A percentile compares a stretch with the other conserved stretches of the same genome.
These are phyloP conservation scores for Lecanicillium sp. DNA, from an alignment of 2,329 filamentous ascomycete genomes.

Conservation along the genomic window DNA sequence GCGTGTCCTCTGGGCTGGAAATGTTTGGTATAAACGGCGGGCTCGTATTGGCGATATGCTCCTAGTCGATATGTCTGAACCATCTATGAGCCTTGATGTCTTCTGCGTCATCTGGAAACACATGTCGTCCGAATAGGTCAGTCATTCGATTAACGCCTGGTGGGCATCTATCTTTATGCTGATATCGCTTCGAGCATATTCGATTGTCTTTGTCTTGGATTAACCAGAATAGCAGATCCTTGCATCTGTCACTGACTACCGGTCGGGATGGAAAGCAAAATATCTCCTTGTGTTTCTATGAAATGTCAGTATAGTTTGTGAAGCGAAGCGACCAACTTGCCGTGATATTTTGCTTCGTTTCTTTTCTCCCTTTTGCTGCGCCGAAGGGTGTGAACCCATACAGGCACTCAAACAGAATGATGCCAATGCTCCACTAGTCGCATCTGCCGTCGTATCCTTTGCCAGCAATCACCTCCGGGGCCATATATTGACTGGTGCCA, in stretches of 20 bases:
- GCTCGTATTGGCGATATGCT: conserved; percentile 59
- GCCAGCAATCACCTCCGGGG: conserved; percentile 82
- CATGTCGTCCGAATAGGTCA: conserved; percentile 47
- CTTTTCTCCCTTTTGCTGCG: conserved; percentile 66
- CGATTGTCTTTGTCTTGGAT: conserved; percentile 70
- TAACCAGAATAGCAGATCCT: conserved; percentile 68
- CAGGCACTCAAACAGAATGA: conserved; percentile 91
- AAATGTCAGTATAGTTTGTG: too few relatives aligned
- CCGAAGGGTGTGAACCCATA: conserved; percentile 91
- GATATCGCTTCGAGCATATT: conserved; percentile 71
- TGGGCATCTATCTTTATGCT: conserved; percentile 50
- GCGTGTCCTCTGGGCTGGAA: conserved; percentile 62
- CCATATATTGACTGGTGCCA: conserved; percentile 97
- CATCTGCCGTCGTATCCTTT: conserved; percentile 84
- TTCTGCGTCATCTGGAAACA: conserved; percentile 77
- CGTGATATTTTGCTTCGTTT: conserved; percentile 81
- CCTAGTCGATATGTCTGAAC: conserved; percentile 77
- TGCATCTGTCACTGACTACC: conserved; percentile 61
- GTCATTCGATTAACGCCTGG: conserved; percentile 18
- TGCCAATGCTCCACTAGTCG: conserved; percentile 94
- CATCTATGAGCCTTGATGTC: conserved; percentile 88
- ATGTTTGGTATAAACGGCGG: conserved; percentile 81
- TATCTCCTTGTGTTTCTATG: conserved; percentile 64
- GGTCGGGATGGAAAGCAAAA: conserved; percentile 66
- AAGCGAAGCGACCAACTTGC: too few relatives aligned